Evolutionary conservation across 169 alveolate genomes (phyloP), one percentile per base, ranked within the genome.

Genomic region (Plasmodium berghei): DNA sequence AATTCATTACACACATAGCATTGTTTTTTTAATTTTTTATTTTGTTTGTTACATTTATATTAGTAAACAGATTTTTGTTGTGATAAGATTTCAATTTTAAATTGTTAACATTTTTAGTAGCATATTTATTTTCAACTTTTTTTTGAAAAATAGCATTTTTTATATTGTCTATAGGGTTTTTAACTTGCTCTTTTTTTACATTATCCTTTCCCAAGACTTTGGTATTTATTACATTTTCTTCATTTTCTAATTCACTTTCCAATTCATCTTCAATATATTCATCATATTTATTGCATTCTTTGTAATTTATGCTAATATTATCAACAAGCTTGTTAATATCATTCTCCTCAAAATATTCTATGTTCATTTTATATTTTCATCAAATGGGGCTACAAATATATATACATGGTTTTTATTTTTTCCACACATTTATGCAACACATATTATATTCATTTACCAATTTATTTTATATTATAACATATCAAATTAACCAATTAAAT

Each of bases 251-350:
- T 18, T 71, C 86, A 16, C 24, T 70, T 2, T n/a, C 92, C 28
- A 14, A 34, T 4, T 77, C 73, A 58, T 63, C 56, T 34, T 63
- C 87, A 14, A 62, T 73, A 48, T 62, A 85, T 42, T 18, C 40
- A 49, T 67, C 92, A 54, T 91, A 87, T 22, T 88, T 73, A 8
- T 34, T 85, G 34, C 86, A 58, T 52, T 67, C 88, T 62, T 69
- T 67, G 73, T 89, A 85, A 24, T 80, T 92, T 12, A 18, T 59
- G 67, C 80, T 72, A 12, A 92, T 55, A 4, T 46, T 91, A 40
- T 75, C 90, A 69, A 87, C 49, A 26, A 92, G 93, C 24, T 85
- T 70, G 22, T 61, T 73, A 22, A 77, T 72, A 48, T 67, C 94
- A 8, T 85, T 70, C 18, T 80, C 89, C 12, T 87, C 88, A 26